phyloP scores from a whole-genome alignment of 2,329 filamentous ascomycete genomes.

The Claviceps pusilla region DNA sequence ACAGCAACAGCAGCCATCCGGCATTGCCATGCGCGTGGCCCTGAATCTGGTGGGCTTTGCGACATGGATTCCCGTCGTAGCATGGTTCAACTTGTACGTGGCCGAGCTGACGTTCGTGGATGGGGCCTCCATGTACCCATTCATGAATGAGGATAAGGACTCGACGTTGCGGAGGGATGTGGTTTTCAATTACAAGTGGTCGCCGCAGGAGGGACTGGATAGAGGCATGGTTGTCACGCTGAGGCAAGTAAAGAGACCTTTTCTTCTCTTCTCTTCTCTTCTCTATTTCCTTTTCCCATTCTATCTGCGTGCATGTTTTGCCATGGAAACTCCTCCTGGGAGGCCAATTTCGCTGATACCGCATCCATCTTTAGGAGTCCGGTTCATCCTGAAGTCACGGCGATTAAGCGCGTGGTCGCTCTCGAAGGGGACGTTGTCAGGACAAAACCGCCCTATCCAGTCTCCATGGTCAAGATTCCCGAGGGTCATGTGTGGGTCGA shows the following conservation, averaged over 20 bases:
- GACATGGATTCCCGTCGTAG: constrained; percentile 46
- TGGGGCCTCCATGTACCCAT: constrained; percentile 62
- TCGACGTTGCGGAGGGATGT: constrained; percentile 38
- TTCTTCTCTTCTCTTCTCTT: neutral
- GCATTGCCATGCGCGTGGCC: constrained; percentile 20
- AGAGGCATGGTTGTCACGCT: constrained; percentile 65
- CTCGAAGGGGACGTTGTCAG: constrained; percentile 64
- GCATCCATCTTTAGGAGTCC: constrained; percentile 42
- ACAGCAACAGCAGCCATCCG: constrained; percentile 6
- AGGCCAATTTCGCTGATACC: neutral
- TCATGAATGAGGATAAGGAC: constrained; percentile 52
- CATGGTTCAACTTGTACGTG: constrained; percentile 47
- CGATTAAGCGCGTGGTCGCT: constrained; percentile 72
- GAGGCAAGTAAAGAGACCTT: constrained; percentile 26
- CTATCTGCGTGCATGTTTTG: too few species aligned
- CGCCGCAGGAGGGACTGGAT: constrained; percentile 40
- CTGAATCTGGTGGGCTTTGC: constrained; percentile 36
- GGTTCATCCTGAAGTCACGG: constrained; percentile 48
- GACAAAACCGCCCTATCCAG: constrained; percentile 46
- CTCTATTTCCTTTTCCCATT: too few species aligned
- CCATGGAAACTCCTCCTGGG: neutral
- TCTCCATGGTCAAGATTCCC: constrained; percentile 49
- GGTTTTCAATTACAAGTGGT: constrained; percentile 45
- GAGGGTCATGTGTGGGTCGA: constrained; percentile 88
- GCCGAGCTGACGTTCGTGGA: constrained; percentile 42